These are phyloP conservation scores for Naganishia randhawae DNA, from an alignment of 768 basidiomycete genomes.

Conservation along the genomic window DNA sequence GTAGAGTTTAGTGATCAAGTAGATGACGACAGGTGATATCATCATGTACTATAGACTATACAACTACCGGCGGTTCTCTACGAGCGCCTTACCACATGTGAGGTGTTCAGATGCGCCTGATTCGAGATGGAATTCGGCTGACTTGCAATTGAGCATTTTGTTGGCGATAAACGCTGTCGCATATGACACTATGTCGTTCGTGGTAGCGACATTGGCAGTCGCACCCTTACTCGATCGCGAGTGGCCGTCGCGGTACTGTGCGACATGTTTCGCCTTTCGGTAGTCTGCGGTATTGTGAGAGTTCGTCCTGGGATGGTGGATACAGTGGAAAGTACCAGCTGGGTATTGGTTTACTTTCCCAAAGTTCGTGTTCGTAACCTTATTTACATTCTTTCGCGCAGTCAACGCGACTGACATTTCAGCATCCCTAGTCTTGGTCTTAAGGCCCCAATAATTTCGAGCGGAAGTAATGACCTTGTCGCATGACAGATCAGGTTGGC, in stretches of 20 bases:
- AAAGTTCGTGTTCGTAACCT: not conserved
- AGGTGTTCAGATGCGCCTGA: not conserved
- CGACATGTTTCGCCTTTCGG: not conserved
- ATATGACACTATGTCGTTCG: not conserved
- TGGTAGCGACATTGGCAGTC: not conserved
- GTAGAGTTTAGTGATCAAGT: too few relatives aligned
- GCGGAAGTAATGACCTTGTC: constrained; percentile 3
- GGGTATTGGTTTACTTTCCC: too few relatives aligned
- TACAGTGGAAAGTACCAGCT: too few relatives aligned
- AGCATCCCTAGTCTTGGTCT: not conserved
- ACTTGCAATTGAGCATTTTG: not conserved
- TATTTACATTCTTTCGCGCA: not conserved
- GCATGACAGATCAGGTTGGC: not conserved
- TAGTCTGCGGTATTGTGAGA: not conserved
- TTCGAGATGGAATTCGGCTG: not conserved
- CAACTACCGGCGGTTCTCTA: too few relatives aligned
- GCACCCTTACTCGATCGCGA: not conserved
- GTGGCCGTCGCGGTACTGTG: not conserved
- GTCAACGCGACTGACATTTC: constrained; percentile 1
- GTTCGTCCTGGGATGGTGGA: not conserved
- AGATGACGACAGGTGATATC: too few relatives aligned
- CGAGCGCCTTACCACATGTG: not conserved
- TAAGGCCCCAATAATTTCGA: not conserved
- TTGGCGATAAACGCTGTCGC: not conserved
- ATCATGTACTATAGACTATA: too few relatives aligned